Conservation (phyloP, 2,329 filamentous ascomycete genomes). For the Mycogone perniciosa region DNA sequence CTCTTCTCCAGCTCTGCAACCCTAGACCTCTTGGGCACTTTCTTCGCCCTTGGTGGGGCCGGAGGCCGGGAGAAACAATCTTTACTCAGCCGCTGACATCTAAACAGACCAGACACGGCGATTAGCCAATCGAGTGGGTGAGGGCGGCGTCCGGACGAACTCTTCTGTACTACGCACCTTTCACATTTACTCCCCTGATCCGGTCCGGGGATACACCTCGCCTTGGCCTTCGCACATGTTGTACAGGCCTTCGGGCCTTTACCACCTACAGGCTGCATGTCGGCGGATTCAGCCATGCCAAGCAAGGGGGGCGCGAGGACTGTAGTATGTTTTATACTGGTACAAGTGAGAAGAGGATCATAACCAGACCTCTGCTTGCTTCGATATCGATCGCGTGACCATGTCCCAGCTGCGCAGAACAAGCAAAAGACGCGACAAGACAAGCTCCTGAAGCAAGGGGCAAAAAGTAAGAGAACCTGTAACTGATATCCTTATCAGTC, state of each 20-base stretch:
- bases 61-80: slow-evolving; percentile 41
- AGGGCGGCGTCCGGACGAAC: not conserved
- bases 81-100: slow-evolving; percentile 43
- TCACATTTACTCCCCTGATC: slow-evolving; percentile 38
- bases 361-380: too few species aligned
- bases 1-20: slow-evolving; percentile 46
- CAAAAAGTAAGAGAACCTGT: not conserved
- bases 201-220: slow-evolving; percentile 41
- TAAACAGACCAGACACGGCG: slow-evolving; percentile 18
- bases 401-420: too few species aligned
- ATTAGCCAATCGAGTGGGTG: not conserved
- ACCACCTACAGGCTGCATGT: slow-evolving; percentile 22
- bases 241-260: slow-evolving; percentile 44
- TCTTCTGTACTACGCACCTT: slow-evolving; percentile 28
- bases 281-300: not conserved
- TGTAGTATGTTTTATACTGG: too few species aligned
- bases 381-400: too few species aligned
- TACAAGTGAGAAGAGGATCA: too few species aligned
- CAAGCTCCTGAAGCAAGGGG: too few species aligned
- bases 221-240: slow-evolving; percentile 47
- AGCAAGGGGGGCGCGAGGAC: too few species aligned
- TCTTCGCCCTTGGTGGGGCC: slow-evolving; percentile 42
- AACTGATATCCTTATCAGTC: not conserved
- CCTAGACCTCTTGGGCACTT: slow-evolving; percentile 40
- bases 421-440: too few species aligned